A percentile compares a stretch with the other conserved stretches of the same genome.
Conservation (phyloP, 352 stramenopile species). For the Thalassiosira sp. region DNA sequence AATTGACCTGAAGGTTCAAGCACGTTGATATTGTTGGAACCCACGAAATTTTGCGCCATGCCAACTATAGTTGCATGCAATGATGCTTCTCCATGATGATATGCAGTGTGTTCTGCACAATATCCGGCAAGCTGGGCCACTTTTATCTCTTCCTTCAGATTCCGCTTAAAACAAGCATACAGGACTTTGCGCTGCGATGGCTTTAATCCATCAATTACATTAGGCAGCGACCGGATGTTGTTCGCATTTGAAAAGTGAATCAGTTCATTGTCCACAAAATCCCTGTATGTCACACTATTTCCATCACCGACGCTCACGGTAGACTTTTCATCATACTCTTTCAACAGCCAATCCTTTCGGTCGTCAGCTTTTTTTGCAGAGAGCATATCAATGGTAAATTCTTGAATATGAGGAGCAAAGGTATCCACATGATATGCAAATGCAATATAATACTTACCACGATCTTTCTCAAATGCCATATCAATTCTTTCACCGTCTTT, state of each 20-base stretch:
- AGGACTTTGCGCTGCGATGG: slow-evolving; percentile 98
- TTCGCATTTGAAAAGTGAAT: slow-evolving; percentile 98
- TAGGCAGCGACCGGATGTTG: slow-evolving; percentile 95
- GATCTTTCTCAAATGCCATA: slow-evolving; percentile 97
- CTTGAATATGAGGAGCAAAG: no score
- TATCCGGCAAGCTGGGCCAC: slow-evolving; percentile 95
- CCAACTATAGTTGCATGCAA: slow-evolving; percentile 93
- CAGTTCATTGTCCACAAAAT: slow-evolving; percentile 98
- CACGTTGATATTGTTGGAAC: slow-evolving; percentile 96
- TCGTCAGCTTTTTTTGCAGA: no score
- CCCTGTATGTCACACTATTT: slow-evolving; percentile 88
- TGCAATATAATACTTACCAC: no score
- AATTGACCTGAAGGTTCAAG: not conserved
- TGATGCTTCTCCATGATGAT: slow-evolving; percentile 97
- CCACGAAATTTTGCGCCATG: slow-evolving; percentile 98
- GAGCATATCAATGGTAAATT: no score
- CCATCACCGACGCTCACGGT: slow-evolving; percentile 71
- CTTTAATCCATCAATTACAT: slow-evolving; percentile 96
- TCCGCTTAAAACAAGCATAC: slow-evolving; percentile 97
- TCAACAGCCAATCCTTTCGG: slow-evolving; percentile 93
- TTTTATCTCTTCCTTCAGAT: slow-evolving; percentile 91
- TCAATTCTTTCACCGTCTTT: slow-evolving; percentile 90
- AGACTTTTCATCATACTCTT: slow-evolving; percentile 90
- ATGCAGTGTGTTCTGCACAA: slow-evolving; percentile 97
- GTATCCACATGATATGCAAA: no score